phyloP scores from a whole-genome alignment of 192 early-diverging fungal genomes.

The Backusella macrospora region DNA sequence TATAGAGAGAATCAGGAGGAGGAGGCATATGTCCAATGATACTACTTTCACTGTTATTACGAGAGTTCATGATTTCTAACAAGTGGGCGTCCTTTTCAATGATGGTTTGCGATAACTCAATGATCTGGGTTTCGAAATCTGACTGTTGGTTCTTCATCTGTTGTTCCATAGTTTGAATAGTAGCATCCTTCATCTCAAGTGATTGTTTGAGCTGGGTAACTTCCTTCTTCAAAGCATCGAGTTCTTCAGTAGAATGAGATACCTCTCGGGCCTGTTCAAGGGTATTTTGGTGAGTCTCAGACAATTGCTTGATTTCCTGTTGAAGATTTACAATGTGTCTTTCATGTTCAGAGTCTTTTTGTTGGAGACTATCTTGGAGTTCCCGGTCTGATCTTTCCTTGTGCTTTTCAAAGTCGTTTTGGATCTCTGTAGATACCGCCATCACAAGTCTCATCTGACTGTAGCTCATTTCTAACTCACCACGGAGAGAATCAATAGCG shows the following conservation, averaged over 20 bases:
- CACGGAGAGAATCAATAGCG: conserved; percentile 20
- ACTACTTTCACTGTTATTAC: conserved; percentile 17
- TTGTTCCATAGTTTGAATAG: neutral
- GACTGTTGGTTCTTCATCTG: neutral
- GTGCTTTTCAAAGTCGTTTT: conserved; percentile 23
- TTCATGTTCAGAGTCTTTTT: conserved; percentile 2
- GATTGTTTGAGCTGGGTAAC: neutral
- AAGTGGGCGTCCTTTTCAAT: conserved; percentile 15
- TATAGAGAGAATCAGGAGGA: conserved; percentile 2
- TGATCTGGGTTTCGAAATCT: conserved; percentile 3
- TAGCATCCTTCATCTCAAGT: neutral
- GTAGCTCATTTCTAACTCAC: conserved; percentile 23
- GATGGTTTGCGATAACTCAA: conserved; percentile 6
- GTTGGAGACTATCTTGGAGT: neutral
- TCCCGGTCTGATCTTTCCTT: neutral
- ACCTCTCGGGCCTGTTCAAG: neutral
- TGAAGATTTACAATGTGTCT: neutral
- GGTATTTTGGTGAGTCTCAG: neutral
- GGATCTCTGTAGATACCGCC: conserved; percentile 32
- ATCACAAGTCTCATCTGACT: conserved; percentile 28
- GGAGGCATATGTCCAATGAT: conserved; percentile 12
- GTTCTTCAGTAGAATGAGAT: neutral
- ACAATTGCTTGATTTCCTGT: neutral
- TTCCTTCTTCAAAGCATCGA: conserved; percentile 8
- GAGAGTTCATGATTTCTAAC: conserved; percentile 13